Base-by-base conservation (phyloP, 192 early-diverging fungal genomes). In the Glomus cerebriforme region DNA sequence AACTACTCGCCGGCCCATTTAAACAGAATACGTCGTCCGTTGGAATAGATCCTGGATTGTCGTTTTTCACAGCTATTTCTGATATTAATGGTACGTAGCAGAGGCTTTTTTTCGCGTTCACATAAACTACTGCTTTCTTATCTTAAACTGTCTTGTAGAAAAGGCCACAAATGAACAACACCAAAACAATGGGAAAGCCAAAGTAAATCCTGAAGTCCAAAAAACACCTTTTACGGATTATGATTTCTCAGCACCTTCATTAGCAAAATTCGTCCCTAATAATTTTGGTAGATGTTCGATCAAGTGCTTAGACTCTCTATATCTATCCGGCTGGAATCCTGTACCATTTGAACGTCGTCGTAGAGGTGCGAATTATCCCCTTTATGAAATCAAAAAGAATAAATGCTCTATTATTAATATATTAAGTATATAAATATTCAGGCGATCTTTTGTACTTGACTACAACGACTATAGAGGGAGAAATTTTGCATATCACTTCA, bases 281-380 rank as follows among this genome's bases (percentile, higher is more conserved):
- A 86, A 82, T 34, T 85, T 90, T 70, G 83, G 89, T 76, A 76
- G 85, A 65, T 80, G 85, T 47, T 82, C 82, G 32, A 91, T 92
- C 8, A 84, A 91, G 79, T 93, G 93, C 69, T 73, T 94, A 71
- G 92, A 92, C 73, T 90, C 89, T 69, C 81, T 99, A 72, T 81
- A 89, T 19, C 79, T 96, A 29, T 98, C 96, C 72, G 90, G 91
- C 32, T 98, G 97, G 97, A 99, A 98, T 83, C 96, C 97, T 29
- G 93, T 95, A 17, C 92, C 95, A 8, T 89, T 90, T 43, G 82
- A 91, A 69, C 90, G 92, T 39, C 89, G 91, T 67, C 85, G 93
- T 31, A 88, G 87, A 81, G 94, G 92, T 82, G 31, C 4, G 10
- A 37, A 74, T 83, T 37, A 73, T 49, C 3, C 19, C 17, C 22